A percentile compares a stretch with the other conserved stretches of the same genome.
phyloP scores from a whole-genome alignment of 164 flowering plant genomes.

The Magnolia sinica region DNA sequence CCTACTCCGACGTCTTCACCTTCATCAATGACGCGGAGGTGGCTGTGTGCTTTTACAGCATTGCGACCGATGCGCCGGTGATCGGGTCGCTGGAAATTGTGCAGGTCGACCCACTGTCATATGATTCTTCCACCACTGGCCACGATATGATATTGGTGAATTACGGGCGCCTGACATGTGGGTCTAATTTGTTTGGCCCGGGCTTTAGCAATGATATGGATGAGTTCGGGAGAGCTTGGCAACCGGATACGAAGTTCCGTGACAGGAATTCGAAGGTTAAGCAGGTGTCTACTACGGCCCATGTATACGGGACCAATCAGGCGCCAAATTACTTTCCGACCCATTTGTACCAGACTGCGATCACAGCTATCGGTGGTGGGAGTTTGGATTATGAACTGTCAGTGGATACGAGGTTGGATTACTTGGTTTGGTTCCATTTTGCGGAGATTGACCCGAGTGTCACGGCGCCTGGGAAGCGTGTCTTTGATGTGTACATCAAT shows the following conservation, averaged over 20 bases:
- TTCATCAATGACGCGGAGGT: conserved; percentile 54
- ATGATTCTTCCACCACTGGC: conserved; percentile 37
- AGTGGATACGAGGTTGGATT: conserved; percentile 89
- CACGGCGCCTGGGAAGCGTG: conserved; percentile 56
- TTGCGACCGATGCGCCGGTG: conserved; percentile 93
- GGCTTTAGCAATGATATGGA: conserved; percentile 82
- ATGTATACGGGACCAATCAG: conserved; percentile 32
- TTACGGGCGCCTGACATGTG: conserved; percentile 75
- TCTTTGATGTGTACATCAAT: conserved; percentile 80
- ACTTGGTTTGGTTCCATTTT: conserved; percentile 89
- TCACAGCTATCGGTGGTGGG: conserved; percentile 28
- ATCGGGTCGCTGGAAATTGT: conserved; percentile 65
- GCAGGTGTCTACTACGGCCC: conserved; percentile 32
- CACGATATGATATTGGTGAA: conserved; percentile 50
- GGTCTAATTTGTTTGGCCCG: conserved; percentile 67
- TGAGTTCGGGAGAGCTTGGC: conserved; percentile 84
- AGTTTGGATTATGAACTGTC: conserved; percentile 54
- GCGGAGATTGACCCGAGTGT: conserved; percentile 82
- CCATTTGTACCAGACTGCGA: conserved; percentile 72
- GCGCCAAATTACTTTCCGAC: conserved; percentile 81
- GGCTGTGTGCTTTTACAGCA: conserved; percentile 79
- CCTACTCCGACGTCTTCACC: conserved; percentile 85
- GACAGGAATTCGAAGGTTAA: conserved; percentile 11
- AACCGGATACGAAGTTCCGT: conserved; percentile 49
- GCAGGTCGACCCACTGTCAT: conserved; percentile 62